These are phyloP conservation scores for Plasmopara muralis DNA, from an alignment of 352 stramenopile species.

Conservation along the genomic window DNA sequence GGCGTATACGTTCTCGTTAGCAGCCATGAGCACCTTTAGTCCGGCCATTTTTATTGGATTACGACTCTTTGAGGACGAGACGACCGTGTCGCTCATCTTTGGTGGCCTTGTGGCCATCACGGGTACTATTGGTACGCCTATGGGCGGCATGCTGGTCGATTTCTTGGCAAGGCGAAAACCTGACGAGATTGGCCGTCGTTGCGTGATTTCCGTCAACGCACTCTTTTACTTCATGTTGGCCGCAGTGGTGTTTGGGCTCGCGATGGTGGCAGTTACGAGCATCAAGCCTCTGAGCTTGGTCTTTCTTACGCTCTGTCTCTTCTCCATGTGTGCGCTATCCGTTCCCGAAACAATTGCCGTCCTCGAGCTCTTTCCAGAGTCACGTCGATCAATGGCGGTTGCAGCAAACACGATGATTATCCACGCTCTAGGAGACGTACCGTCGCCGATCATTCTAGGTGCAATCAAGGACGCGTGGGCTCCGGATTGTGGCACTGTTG, in stretches of 20 bases:
- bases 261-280: constrained; percentile 54
- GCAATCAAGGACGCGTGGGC: constrained; percentile 89
- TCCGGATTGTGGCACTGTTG: constrained; percentile 78
- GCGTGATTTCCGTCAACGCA: constrained; percentile 49
- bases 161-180: constrained; percentile 31
- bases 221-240: constrained; percentile 64
- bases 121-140: constrained; percentile 81
- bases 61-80: constrained; percentile 83
- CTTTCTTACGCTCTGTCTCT: constrained; percentile 60
- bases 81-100: constrained; percentile 80
- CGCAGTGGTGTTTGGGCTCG: constrained; percentile 43
- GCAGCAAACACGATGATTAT: constrained; percentile 89
- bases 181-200: constrained; percentile 30
- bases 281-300: constrained; percentile 54
- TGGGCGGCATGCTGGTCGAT: constrained; percentile 81
- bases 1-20: constrained; percentile 84
- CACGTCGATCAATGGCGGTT: constrained; percentile 84
- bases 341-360: constrained; percentile 80
- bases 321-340: constrained; percentile 72
- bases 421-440: constrained; percentile 92
- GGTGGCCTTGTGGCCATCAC: constrained; percentile 74
- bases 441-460: constrained; percentile 89
- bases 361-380: constrained; percentile 86
- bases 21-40: constrained; percentile 82
- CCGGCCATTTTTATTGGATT: constrained; percentile 86